Percentiles rank a stretch among this genome's conserved stretches.
Conservation (phyloP, 371 early-diverging fungal species). For the Rhizomucor pusillus region DNA sequence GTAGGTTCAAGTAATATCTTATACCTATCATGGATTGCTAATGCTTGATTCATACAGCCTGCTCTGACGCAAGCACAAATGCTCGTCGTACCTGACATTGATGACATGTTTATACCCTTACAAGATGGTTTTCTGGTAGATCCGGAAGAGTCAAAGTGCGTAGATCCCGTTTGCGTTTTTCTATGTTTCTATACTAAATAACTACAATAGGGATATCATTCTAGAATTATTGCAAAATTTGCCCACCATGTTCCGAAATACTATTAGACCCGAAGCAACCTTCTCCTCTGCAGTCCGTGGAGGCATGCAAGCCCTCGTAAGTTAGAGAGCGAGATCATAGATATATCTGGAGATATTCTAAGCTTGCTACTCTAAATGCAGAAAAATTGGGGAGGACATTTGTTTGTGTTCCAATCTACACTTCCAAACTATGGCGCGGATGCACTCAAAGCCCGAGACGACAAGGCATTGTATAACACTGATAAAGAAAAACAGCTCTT, state of each 20-base stretch:
- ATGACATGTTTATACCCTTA: slow-evolving; percentile 92
- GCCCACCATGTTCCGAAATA: slow-evolving; percentile 83
- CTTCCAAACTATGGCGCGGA: slow-evolving; percentile 90
- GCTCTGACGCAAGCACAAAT: slow-evolving; percentile 87
- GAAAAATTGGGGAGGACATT: slow-evolving; percentile 75
- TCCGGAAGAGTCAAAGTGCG: slow-evolving; percentile 68
- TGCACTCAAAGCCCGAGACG: slow-evolving; percentile 80
- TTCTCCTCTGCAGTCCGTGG: slow-evolving; percentile 87
- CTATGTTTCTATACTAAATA: not conserved
- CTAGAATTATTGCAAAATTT: slow-evolving; percentile 79
- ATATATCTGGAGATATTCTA: not conserved
- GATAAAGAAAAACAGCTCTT: slow-evolving; percentile 90
- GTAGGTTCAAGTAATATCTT: slow-evolving; percentile 37
- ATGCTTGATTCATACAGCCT: slow-evolving; percentile 41
- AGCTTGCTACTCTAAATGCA: slow-evolving; percentile 1
- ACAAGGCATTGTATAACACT: slow-evolving; percentile 81
- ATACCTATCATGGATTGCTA: not conserved
- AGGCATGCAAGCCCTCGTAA: slow-evolving; percentile 73
- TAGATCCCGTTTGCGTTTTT: no score
- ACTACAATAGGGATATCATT: slow-evolving; percentile 61
- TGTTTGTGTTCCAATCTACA: slow-evolving; percentile 87
- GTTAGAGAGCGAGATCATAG: slow-evolving; percentile 1
- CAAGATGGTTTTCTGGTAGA: slow-evolving; percentile 90
- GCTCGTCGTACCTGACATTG: slow-evolving; percentile 93
- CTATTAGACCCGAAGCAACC: slow-evolving; percentile 73